Base-by-base conservation (phyloP, 495 filamentous ascomycete genomes). In the Penicillium crystallinum region DNA sequence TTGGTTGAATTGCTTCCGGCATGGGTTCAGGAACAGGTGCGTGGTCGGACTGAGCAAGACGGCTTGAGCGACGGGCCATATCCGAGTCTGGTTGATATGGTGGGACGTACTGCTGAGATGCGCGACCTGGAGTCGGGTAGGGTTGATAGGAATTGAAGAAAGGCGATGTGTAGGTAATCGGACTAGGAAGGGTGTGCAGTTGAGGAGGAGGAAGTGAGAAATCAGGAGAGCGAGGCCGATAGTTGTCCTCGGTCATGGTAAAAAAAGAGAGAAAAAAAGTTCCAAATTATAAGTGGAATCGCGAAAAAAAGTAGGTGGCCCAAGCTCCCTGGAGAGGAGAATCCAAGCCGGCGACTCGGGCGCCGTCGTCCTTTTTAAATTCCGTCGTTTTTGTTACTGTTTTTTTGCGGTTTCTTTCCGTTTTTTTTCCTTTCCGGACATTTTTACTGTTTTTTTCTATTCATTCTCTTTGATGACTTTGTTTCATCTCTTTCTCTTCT, bases 11-110 rank as follows among this genome's bases (percentile, higher is more conserved):
- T 69, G 23, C n/a, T 29, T 42, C 62, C 11, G 44, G 30, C 15
- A 48, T 27, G 4, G 47, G 19, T 29, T 62, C 64, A 35, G 58
- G 62, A 46, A 61, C 50, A 27, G 59, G 67, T 34, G 58, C 59
- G 47, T 68, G 61, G 39, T 62, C 62, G 4, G 67, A 55, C 57
- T 70, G 72, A 14, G 69, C 61, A 36, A 75, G 49, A 34, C 74
- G 74, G 47, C 71, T 68, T 14, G 71, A 74, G 19, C 74, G 73
- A 55, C 74, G 70, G 45, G 72, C 71, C 74, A 77, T 77, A 17
- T 73, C 68, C 10, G 56, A 49, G 47, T 62, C 55, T n/a, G 57
- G 18, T 21, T 53, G 53, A 52, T 55, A 58, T 29, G 63, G 60
- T 51, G 70, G 72, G 19, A 71, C 55, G 63, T 73, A 70, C 45